A percentile compares a stretch with the other conserved stretches of the same genome.
These are phyloP conservation scores for Oldenlandia corymbosa DNA, from an alignment of 257 asterid species.

Conservation along the genomic window DNA sequence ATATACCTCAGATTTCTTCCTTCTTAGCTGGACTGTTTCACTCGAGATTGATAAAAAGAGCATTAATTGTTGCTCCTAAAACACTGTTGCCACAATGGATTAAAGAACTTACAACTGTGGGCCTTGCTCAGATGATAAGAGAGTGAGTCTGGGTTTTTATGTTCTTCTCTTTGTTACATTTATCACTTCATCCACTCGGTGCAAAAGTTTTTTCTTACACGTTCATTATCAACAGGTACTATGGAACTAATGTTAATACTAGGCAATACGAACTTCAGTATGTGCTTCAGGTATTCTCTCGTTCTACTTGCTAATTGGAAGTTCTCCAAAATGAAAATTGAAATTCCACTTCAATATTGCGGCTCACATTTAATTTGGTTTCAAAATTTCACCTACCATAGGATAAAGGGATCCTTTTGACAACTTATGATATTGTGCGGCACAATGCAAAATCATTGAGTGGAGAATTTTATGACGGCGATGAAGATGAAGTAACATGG, in stretches of 20 bases:
- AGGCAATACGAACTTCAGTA: slow-evolving; percentile 91
- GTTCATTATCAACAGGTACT: slow-evolving; percentile 55
- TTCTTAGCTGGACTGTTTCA: slow-evolving; percentile 73
- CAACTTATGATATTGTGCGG: slow-evolving; percentile 91
- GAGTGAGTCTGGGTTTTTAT: slow-evolving; percentile 57
- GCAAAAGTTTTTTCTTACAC: slow-evolving; percentile 5
- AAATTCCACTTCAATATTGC: too few relatives aligned
- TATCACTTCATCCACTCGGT: not conserved
- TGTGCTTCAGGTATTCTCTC: slow-evolving; percentile 68
- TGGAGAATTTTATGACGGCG: slow-evolving; percentile 49
- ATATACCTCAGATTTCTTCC: slow-evolving; percentile 63
- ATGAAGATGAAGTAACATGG: slow-evolving; percentile 65
- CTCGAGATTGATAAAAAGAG: slow-evolving; percentile 66
- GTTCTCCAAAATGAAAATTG: not conserved
- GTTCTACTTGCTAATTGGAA: not conserved
- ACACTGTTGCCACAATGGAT: slow-evolving; percentile 87
- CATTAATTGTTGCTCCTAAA: slow-evolving; percentile 85
- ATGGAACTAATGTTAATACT: slow-evolving; percentile 50
- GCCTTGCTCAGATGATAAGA: slow-evolving; percentile 67
- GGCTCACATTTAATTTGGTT: too few relatives aligned
- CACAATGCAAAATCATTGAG: slow-evolving; percentile 60
- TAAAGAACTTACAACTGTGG: slow-evolving; percentile 76
- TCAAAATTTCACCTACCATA: slow-evolving; percentile 16
- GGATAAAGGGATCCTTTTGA: slow-evolving; percentile 87
- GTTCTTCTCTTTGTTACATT: slow-evolving; percentile 1